phyloP scores from a whole-genome alignment of 352 stramenopile species.

The Pythium brassicae region DNA sequence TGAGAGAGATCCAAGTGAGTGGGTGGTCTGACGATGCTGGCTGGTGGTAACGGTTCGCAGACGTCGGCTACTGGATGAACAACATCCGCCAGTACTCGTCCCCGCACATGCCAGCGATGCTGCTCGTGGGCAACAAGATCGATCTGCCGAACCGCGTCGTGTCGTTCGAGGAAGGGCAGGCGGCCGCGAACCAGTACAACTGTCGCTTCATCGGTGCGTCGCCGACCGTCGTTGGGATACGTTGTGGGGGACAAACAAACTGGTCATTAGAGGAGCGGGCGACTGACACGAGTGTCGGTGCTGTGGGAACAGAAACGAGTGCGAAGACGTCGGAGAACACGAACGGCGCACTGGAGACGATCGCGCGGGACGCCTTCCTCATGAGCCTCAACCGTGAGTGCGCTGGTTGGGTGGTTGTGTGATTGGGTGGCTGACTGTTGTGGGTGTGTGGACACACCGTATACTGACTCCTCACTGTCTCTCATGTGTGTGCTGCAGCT shows the following conservation, averaged over 20 bases:
- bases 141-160: conserved; percentile 86
- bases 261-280: no score
- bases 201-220: conserved; percentile 82
- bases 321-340: conserved; percentile 87
- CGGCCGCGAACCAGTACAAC: conserved; percentile 76
- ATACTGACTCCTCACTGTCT: background rate
- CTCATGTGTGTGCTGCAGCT: conserved; percentile 22
- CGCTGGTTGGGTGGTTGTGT: no score
- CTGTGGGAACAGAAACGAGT: conserved; percentile 69
- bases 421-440: no score
- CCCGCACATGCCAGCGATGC: conserved; percentile 69
- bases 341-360: conserved; percentile 81
- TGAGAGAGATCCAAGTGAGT: background rate
- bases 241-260: no score
- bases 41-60: conserved; percentile 28
- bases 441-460: no score
- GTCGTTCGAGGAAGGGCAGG: conserved; percentile 70
- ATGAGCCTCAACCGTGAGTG: conserved; percentile 85
- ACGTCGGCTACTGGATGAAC: conserved; percentile 95
- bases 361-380: conserved; percentile 78
- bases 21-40: background rate
- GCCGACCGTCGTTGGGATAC: no score
- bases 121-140: conserved; percentile 92
- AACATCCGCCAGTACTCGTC: conserved; percentile 91
- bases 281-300: background rate